Conservation (phyloP, 441 rosid genomes). For the Aleurites moluccanus region DNA sequence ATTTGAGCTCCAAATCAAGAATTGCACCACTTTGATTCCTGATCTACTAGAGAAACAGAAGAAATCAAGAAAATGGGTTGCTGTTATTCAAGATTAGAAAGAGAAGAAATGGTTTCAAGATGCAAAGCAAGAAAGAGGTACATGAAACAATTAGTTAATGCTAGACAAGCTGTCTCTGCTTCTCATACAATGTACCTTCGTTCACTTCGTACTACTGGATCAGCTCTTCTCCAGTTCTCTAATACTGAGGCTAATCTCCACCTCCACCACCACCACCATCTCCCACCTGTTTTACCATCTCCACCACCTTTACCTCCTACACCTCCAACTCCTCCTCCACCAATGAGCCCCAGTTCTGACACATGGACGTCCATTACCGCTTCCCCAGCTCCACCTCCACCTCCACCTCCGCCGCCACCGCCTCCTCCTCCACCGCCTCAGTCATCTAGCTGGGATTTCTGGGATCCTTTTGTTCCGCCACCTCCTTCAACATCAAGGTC, state of each 20-base stretch:
- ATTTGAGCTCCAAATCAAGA: conserved; percentile 16
- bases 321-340: conserved; percentile 49
- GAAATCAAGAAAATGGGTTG: conserved; percentile 62
- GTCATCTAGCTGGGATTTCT: conserved; percentile 87
- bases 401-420: conserved; percentile 55
- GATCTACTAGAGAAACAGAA: conserved; percentile 4
- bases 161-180: conserved; percentile 71
- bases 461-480: conserved; percentile 80
- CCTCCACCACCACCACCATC: conserved; percentile 41
- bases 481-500: conserved; percentile 42
- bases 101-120: conserved; percentile 80
- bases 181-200: conserved; percentile 89
- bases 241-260: conserved; percentile 64
- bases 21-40: not conserved
- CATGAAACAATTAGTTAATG: conserved; percentile 77
- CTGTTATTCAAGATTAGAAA: conserved; percentile 73
- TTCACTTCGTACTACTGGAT: conserved; percentile 75
- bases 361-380: conserved; percentile 65
- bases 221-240: conserved; percentile 78
- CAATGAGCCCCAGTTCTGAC: conserved; percentile 63
- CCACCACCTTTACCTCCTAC: conserved; percentile 33
- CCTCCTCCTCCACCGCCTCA: conserved; percentile 73
- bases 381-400: conserved; percentile 39
- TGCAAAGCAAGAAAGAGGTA: conserved; percentile 89
- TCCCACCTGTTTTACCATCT: conserved; percentile 35